phyloP scores from a whole-genome alignment of 2,329 filamentous ascomycete genomes.

The Apiospora rasikravindrae region DNA sequence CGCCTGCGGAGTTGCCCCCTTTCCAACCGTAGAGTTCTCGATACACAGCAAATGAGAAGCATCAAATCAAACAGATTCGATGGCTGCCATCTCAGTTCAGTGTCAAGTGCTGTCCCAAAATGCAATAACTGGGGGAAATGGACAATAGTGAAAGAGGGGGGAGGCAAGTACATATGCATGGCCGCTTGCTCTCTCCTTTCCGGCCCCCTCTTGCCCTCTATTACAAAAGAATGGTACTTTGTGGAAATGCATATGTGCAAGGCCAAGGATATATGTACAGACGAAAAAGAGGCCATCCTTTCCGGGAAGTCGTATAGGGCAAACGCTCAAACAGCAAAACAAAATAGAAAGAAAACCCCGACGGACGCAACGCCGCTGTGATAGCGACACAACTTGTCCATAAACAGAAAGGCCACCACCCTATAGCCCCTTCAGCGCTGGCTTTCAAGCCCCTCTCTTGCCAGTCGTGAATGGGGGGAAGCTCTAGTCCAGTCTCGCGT shows the following conservation, averaged over 20 bases:
- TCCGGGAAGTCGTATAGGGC: slow-evolving; percentile 9
- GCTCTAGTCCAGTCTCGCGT: not conserved
- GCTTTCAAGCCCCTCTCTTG: not conserved
- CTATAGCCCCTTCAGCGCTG: not conserved
- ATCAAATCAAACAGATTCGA: not conserved
- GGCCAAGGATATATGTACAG: slow-evolving; percentile 15
- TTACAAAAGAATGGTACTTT: slow-evolving; percentile 20
- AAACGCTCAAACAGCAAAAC: slow-evolving; percentile 6
- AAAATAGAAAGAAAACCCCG: slow-evolving; percentile 1
- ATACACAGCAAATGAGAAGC: not conserved
- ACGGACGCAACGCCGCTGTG: not conserved
- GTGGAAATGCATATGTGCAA: slow-evolving; percentile 20
- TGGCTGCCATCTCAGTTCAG: not conserved
- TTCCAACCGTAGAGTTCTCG: not conserved
- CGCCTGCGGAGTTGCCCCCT: not conserved
- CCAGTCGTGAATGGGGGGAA: not conserved
- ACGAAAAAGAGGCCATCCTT: slow-evolving; percentile 16
- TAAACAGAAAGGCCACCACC: not conserved
- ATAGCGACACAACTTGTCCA: slow-evolving; percentile 7
- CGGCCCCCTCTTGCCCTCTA: slow-evolving; percentile 17
- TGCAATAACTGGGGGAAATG: not conserved
- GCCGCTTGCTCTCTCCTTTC: slow-evolving; percentile 12
- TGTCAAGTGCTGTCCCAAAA: not conserved
- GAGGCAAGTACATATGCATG: not conserved
- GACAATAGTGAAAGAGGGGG: not conserved